These are phyloP conservation scores for Citrus glauca DNA, from an alignment of 345 rosid genomes.

Conservation along the genomic window DNA sequence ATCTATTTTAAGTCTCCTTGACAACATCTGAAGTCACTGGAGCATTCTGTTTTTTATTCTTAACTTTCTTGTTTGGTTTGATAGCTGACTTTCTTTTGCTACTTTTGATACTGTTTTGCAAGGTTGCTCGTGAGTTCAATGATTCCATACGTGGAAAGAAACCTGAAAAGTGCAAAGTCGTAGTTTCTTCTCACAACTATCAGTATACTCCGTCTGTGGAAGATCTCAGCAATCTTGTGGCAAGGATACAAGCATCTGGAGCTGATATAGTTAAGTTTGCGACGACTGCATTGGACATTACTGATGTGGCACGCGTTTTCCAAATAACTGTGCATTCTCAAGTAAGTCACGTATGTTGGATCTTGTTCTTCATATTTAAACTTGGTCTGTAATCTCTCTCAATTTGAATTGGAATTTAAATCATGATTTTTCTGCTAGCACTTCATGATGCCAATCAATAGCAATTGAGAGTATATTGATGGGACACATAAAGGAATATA, in stretches of 20 bases:
- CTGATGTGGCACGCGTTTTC: slow-evolving; percentile 86
- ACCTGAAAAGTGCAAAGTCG: slow-evolving; percentile 61
- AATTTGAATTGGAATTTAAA: neutral
- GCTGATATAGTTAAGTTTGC: slow-evolving; percentile 95
- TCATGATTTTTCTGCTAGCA: neutral
- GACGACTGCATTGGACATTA: slow-evolving; percentile 76
- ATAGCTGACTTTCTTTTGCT: neutral
- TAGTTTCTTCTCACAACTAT: slow-evolving; percentile 91
- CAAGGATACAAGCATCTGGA: slow-evolving; percentile 67
- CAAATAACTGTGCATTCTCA: slow-evolving; percentile 77
- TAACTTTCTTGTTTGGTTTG: neutral
- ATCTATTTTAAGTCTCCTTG: neutral
- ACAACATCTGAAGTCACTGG: neutral
- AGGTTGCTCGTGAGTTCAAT: slow-evolving; percentile 75
- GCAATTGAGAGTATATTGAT: neutral
- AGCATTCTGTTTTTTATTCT: neutral
- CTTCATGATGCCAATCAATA: neutral
- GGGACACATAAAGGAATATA: neutral
- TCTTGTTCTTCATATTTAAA: neutral
- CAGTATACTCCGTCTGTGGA: slow-evolving; percentile 75
- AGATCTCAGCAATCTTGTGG: slow-evolving; percentile 74
- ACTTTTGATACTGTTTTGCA: neutral
- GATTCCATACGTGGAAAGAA: slow-evolving; percentile 56
- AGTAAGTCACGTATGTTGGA: slow-evolving; percentile 50
- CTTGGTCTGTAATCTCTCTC: neutral